Evolutionary conservation across 805 yeast genomes (phyloP).

Genomic region (Candida morakotiae): DNA sequence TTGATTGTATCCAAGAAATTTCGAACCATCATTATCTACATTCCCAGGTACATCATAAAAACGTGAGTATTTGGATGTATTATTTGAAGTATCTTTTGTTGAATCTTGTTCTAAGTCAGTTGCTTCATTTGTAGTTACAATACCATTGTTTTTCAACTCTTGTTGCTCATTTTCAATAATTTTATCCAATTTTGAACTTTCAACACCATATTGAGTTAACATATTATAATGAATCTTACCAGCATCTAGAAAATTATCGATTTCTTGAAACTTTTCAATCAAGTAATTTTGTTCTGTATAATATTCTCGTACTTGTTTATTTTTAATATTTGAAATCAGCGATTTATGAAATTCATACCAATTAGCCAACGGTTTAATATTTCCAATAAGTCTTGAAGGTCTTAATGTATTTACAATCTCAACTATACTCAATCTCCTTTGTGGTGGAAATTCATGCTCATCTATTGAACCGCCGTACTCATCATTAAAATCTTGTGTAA

Average conservation of each 20-base stretch:
- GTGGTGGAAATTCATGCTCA: neutral
- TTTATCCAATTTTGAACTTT: slow-evolving; percentile 10
- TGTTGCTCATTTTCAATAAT: slow-evolving; percentile 6
- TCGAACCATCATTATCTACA: slow-evolving; percentile 55
- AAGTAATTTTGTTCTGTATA: slow-evolving; percentile 59
- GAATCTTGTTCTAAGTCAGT: slow-evolving; percentile 9
- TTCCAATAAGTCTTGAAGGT: slow-evolving; percentile 34
- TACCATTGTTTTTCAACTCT: neutral
- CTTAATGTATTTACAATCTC: slow-evolving; percentile 14
- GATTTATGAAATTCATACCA: slow-evolving; percentile 23
- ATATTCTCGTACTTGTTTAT: slow-evolving; percentile 31
- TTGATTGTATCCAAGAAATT: slow-evolving; percentile 45
- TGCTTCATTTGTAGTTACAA: slow-evolving; percentile 1
- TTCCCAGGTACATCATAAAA: slow-evolving; percentile 55
- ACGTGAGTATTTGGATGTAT: slow-evolving; percentile 20
- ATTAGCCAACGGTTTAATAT: slow-evolving; percentile 21
- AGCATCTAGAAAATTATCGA: slow-evolving; percentile 65
- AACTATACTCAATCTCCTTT: slow-evolving; percentile 17
- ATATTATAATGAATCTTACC: slow-evolving; percentile 60
- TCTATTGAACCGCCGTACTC: slow-evolving; percentile 2
- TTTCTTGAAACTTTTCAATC: slow-evolving; percentile 52
- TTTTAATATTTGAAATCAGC: slow-evolving; percentile 16
- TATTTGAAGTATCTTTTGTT: neutral
- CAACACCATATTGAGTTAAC: slow-evolving; percentile 56
- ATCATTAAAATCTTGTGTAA: no score